Conservation (phyloP, 73 alveolate species). For the Paramecium pentaurelia region DNA sequence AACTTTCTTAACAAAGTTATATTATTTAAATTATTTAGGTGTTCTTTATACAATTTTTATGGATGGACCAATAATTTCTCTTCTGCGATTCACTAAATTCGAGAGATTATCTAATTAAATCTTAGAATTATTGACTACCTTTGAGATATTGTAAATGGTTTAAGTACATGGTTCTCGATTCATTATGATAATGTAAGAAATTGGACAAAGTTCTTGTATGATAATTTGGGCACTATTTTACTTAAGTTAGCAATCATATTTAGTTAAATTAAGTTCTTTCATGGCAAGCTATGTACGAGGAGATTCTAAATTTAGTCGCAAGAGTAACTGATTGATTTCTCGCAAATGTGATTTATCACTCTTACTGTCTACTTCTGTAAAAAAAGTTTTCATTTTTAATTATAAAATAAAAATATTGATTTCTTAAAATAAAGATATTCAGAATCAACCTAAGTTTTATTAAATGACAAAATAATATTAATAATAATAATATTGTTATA, state of each 20-base stretch:
- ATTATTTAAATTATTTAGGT: background rate
- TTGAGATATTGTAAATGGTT: background rate
- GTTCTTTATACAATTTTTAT: background rate
- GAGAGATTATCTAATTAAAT: background rate
- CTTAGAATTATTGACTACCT: background rate
- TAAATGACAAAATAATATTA: no score
- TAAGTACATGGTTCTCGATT: background rate
- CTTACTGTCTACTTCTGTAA: slow-evolving; percentile 21
- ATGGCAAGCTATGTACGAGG: background rate
- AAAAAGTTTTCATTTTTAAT: background rate
- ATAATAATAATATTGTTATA: no score
- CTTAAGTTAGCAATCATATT: background rate
- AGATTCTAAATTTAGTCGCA: background rate
- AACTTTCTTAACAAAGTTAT: background rate
- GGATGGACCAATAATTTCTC: slow-evolving; percentile 27
- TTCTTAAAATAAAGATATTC: background rate
- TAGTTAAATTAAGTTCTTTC: background rate
- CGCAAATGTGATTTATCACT: background rate
- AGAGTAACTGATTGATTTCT: background rate
- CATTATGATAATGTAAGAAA: background rate
- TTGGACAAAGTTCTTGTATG: background rate
- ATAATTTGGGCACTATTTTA: background rate
- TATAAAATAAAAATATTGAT: background rate
- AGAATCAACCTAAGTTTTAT: background rate
- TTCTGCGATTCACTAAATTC: background rate